Conservation (phyloP, 169 alveolate species). For the Eimeria praecox region DNA sequence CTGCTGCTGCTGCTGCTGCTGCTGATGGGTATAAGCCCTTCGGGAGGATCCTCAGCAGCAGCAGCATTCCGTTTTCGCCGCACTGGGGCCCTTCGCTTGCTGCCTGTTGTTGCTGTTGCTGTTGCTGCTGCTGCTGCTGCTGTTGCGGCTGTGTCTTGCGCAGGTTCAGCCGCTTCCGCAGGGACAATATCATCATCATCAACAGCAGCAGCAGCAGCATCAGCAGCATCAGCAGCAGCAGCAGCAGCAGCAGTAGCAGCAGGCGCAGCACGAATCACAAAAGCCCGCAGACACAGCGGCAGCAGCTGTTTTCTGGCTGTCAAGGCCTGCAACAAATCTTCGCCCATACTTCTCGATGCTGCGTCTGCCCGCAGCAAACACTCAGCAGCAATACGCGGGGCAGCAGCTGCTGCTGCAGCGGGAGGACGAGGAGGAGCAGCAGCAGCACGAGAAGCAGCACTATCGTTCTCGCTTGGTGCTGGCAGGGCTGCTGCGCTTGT, state of each 20-base stretch:
- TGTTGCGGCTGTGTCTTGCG: background rate
- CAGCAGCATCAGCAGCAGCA: background rate
- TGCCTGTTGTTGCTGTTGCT: constrained; percentile 7
- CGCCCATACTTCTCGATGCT: background rate
- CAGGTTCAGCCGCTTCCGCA: background rate
- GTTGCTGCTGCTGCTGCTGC: constrained; percentile 21
- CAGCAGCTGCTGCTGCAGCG: background rate
- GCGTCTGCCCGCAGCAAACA: background rate
- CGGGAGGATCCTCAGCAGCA: constrained; percentile 25
- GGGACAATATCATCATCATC: background rate
- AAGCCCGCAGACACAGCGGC: constrained; percentile 32
- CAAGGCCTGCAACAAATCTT: constrained; percentile 10
- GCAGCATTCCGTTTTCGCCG: background rate
- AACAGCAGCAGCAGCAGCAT: background rate
- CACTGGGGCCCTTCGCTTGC: constrained; percentile 15
- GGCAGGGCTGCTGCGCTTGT: background rate
- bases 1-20: constrained; percentile 28
- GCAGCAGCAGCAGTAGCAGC: constrained; percentile 22
- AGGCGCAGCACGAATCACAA: constrained; percentile 12
- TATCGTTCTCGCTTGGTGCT: background rate
- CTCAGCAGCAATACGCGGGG: constrained; percentile 18
- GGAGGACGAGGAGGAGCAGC: background rate
- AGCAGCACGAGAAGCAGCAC: background rate
- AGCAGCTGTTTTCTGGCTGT: constrained; percentile 14
- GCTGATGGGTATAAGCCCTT: constrained; percentile 39